These are phyloP conservation scores for Rauvolfia tetraphylla DNA, from an alignment of 257 asterid species.

Conservation along the genomic window DNA sequence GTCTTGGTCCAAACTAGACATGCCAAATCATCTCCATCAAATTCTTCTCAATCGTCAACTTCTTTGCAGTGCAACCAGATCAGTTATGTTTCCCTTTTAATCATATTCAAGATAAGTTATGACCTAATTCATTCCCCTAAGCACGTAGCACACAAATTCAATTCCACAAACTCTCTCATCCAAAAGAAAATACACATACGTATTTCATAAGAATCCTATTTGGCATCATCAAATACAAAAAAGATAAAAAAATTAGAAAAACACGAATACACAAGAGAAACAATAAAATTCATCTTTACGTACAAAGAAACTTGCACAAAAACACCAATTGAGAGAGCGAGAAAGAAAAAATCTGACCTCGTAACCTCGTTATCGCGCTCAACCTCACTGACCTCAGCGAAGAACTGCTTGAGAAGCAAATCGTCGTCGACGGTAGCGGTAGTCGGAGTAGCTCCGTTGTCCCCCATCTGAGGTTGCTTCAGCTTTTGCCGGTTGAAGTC, in stretches of 20 bases:
- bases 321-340: background rate
- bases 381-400: slow-evolving; percentile 94
- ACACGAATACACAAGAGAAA: background rate
- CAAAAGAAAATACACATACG: background rate
- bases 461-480: slow-evolving; percentile 50
- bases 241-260: background rate
- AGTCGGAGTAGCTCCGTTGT: slow-evolving; percentile 36
- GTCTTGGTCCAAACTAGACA: background rate
- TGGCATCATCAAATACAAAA: background rate
- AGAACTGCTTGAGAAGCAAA: slow-evolving; percentile 78
- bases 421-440: slow-evolving; percentile 48
- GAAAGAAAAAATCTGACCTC: slow-evolving; percentile 40
- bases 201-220: background rate
- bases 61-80: background rate
- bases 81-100: background rate
- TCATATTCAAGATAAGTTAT: background rate
- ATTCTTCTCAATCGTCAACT: background rate
- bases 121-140: background rate
- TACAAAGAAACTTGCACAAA: background rate
- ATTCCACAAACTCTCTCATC: background rate
- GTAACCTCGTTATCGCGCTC: slow-evolving; percentile 94
- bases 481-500: background rate
- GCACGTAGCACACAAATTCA: background rate
- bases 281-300: background rate
- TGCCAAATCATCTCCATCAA: background rate